Conservation (phyloP, 164 flowering plant genomes). For the Piper betle region DNA sequence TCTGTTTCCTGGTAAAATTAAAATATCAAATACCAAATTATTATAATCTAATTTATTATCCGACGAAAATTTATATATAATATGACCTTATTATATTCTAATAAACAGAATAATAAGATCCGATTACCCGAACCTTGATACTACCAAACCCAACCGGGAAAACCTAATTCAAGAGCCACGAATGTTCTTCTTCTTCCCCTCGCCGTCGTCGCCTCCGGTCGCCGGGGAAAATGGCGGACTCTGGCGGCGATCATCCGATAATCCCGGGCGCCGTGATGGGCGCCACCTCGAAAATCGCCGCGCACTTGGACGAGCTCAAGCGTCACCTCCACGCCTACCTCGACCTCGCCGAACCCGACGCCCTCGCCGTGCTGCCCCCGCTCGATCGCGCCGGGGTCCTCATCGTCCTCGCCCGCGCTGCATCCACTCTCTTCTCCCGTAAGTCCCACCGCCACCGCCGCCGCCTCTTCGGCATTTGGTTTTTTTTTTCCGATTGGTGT, state of each 20-base stretch:
- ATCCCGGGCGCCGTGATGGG: slow-evolving; percentile 61
- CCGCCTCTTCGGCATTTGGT: neutral
- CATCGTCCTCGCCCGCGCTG: slow-evolving; percentile 49
- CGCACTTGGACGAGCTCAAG: slow-evolving; percentile 31
- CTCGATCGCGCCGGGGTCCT: slow-evolving; percentile 61
- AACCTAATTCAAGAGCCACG: neutral
- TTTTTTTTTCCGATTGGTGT: neutral
- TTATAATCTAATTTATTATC: no score
- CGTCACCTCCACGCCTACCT: slow-evolving; percentile 35
- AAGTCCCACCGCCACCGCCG: slow-evolving; percentile 1
- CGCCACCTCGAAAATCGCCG: slow-evolving; percentile 30
- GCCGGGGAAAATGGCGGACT: neutral
- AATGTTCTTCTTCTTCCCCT: neutral
- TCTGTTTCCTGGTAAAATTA: no score
- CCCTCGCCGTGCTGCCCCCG: slow-evolving; percentile 47
- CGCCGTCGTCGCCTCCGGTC: neutral
- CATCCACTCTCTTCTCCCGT: slow-evolving; percentile 49
- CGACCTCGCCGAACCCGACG: slow-evolving; percentile 36
- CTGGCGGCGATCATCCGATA: slow-evolving; percentile 10
- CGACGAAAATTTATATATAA: no score
- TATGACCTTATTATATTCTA: no score
- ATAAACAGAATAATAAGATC: no score
- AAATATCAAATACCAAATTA: no score
- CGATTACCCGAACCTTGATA: no score
- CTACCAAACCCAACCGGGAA: no score